These are phyloP conservation scores for Didymella pinodella DNA, from an alignment of 2,329 filamentous ascomycete genomes.

Conservation along the genomic window DNA sequence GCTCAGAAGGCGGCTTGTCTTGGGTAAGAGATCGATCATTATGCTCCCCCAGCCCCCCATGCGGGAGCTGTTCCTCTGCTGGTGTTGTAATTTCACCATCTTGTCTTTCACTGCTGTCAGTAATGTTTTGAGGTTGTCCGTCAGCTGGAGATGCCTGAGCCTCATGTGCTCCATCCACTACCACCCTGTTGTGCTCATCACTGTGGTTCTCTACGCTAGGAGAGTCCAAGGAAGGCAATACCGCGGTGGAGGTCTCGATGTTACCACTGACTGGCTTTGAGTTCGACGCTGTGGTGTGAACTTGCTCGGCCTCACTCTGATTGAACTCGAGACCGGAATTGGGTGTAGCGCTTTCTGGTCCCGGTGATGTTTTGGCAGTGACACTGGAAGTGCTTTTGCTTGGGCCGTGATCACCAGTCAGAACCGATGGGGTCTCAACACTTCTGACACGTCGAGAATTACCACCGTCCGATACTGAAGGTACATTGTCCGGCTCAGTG, in stretches of 20 bases:
- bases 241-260: slow-evolving; percentile 20
- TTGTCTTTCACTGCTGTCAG: background rate
- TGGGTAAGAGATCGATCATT: background rate
- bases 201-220: slow-evolving; percentile 8
- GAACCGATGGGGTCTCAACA: slow-evolving; percentile 2
- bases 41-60: background rate
- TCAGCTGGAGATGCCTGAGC: background rate
- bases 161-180: background rate
- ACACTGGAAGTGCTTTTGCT: background rate
- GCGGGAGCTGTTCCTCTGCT: background rate
- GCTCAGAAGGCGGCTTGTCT: slow-evolving; percentile 5
- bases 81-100: background rate
- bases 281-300: no score
- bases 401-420: background rate
- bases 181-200: background rate
- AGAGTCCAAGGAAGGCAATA: slow-evolving; percentile 12
- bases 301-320: background rate
- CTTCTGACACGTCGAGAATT: slow-evolving; percentile 6
- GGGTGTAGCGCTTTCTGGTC: background rate
- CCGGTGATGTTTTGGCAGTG: background rate
- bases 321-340: background rate
- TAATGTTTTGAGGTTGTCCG: background rate
- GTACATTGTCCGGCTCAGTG: slow-evolving; percentile 11
- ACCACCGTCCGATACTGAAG: slow-evolving; percentile 8
- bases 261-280: slow-evolving; percentile 2